A percentile compares a stretch with the other conserved stretches of the same genome.
Evolutionary conservation across 495 filamentous ascomycete species (phyloP).

Genomic region (Penicillium robsamsonii): DNA sequence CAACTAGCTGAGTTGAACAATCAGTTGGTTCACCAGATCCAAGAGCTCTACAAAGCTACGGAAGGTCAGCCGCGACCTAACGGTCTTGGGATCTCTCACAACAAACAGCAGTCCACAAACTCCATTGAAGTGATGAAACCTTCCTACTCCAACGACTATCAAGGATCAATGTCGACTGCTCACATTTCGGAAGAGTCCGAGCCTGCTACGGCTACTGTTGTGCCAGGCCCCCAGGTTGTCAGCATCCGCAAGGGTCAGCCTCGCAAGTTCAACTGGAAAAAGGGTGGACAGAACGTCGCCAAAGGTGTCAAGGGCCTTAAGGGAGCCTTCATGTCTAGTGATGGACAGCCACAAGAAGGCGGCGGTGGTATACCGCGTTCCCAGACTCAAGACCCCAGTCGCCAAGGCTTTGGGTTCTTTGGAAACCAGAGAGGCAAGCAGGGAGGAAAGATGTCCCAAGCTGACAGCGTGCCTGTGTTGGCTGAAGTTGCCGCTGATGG

Average conservation of each 20-base stretch:
- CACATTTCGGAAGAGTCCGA: constrained; percentile 66
- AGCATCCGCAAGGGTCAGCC: constrained; percentile 88
- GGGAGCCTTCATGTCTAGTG: constrained; percentile 65
- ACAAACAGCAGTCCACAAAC: constrained; percentile 69
- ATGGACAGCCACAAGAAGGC: constrained; percentile 28
- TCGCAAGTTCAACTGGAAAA: constrained; percentile 99
- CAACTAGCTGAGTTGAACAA: constrained; percentile 94
- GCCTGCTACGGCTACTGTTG: constrained; percentile 63
- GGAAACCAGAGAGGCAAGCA: constrained; percentile 53
- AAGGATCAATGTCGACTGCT: constrained; percentile 52
- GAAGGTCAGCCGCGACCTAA: constrained; percentile 58
- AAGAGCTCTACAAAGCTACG: constrained; percentile 83
- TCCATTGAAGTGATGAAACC: constrained; percentile 58
- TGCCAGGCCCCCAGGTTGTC: constrained; percentile 81
- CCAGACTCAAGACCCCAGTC: constrained; percentile 52
- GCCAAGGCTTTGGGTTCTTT: constrained; percentile 77
- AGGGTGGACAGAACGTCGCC: constrained; percentile 85
- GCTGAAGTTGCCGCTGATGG: constrained; percentile 55
- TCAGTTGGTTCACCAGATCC: constrained; percentile 88
- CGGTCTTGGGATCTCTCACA: constrained; percentile 79
- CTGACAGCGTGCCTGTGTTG: constrained; percentile 51
- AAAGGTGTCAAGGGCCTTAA: constrained; percentile 96
- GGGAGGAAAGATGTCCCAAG: constrained; percentile 49
- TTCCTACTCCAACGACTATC: constrained; percentile 47
- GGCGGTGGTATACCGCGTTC: constrained; percentile 47